These are phyloP conservation scores for Sisymbrium altissimum DNA, from an alignment of 345 rosid species.

Conservation along the genomic window DNA sequence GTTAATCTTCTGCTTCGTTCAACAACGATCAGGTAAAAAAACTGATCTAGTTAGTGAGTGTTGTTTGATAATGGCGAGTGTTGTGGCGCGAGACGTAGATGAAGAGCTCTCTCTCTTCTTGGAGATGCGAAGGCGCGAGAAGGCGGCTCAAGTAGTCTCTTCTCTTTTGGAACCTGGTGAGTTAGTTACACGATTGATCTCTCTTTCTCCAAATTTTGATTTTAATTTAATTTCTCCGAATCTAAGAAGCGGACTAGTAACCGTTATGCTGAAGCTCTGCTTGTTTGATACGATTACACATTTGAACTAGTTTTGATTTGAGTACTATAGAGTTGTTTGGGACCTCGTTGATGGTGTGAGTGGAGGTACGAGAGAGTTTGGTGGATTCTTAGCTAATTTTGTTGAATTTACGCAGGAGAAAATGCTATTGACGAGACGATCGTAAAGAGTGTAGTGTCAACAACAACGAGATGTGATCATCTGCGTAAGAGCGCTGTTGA, in stretches of 20 bases:
- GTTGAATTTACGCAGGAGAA: neutral
- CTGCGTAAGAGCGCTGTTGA: constrained; percentile 24
- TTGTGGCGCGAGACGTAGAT: constrained; percentile 57
- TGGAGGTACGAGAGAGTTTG: neutral
- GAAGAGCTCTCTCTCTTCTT: constrained; percentile 76
- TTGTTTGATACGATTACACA: neutral
- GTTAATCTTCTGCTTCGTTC: neutral
- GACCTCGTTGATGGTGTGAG: neutral
- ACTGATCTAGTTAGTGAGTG: neutral
- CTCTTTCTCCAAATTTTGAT: neutral
- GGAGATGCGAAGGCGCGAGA: constrained; percentile 77
- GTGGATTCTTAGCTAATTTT: neutral
- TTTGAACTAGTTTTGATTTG: neutral
- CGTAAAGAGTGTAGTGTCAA: constrained; percentile 1
- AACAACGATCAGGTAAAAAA: neutral
- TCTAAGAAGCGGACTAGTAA: too few species aligned
- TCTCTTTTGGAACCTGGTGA: constrained; percentile 37
- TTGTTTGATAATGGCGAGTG: constrained; percentile 10
- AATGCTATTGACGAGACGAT: neutral
- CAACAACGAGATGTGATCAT: constrained; percentile 11
- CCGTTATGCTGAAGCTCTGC: neutral
- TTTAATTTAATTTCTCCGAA: neutral
- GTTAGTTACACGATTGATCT: constrained; percentile 30
- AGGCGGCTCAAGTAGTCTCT: constrained; percentile 43
- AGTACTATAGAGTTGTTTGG: neutral